Evolutionary conservation across 345 rosid genomes (phyloP), one percentile per base, ranked within the genome.

Genomic region (Melaleuca alternifolia): DNA sequence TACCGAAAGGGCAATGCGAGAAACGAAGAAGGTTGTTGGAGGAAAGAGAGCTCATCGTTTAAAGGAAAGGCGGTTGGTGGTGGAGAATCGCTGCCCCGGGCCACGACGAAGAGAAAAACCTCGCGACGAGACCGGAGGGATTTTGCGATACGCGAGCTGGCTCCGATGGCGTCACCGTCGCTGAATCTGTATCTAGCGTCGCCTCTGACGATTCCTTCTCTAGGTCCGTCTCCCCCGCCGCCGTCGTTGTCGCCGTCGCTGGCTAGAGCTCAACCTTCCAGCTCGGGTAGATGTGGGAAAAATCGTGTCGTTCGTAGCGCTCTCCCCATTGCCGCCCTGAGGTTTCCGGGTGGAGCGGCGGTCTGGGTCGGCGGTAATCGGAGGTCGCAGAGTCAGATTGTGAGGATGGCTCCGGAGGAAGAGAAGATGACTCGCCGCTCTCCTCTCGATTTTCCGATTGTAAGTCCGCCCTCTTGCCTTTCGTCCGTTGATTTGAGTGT

Each of bases 351-450:
- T 16, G 16, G 57, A 56, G 81, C 84, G 79, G 10, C 54, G 51
- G 21, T 33, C 18, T 82, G 54, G 62, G 28, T 26, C 18, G 12
- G 44, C 48, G 57, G 50, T 30, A 48, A 77, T 18, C 41, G 82
- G 59, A n/a, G 86, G 87, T 82, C 75, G 30, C 54, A 54, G 62
- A 48, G 50, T 48, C 88, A 89, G 71, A 86, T 89, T 51, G 92
- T 92, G 85, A 53, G 91, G 89, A 89, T 92, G 93, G 93, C 93
- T 15, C 93, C 93, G 53, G 92, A 92, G 26, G 93, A 90, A 84
- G 89, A 92, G 84, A 89, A 89, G 87, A 75, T 89, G 81, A 89
- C 91, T 84, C 91, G 93, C 88, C 89, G 92, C 28, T 87, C 87
- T 50, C 92, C 92, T 87, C 93, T 92, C 50, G 92, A 92, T 87